Conservation (phyloP, 768 basidiomycete genomes). For the Naematelia aurantialba region DNA sequence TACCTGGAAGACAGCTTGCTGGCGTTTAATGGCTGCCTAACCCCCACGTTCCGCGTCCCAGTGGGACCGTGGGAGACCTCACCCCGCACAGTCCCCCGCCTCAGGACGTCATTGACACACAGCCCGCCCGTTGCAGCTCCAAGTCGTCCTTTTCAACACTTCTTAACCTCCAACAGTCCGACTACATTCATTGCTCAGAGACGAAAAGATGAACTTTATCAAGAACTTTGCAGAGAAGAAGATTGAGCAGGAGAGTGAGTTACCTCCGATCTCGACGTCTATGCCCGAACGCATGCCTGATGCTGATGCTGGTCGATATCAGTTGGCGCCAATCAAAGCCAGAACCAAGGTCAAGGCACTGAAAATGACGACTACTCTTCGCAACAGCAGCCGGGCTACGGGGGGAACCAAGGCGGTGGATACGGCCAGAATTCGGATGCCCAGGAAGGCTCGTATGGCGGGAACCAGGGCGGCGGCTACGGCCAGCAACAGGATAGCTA, state of each 20-base stretch:
- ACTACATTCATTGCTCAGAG: not conserved
- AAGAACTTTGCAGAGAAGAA: constrained; percentile 70
- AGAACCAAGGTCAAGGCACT: constrained; percentile 7
- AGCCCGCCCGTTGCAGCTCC: not conserved
- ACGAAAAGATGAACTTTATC: constrained; percentile 58
- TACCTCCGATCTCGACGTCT: not conserved
- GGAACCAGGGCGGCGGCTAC: constrained; percentile 13
- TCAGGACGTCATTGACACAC: not conserved
- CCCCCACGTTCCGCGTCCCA: no score
- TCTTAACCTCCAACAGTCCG: not conserved
- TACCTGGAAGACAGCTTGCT: no score
- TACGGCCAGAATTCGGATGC: constrained; percentile 1
- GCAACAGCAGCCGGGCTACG: constrained; percentile 27
- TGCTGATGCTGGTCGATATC: not conserved
- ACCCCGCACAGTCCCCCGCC: not conserved
- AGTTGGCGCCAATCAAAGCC: constrained; percentile 17
- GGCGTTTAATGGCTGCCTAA: no score
- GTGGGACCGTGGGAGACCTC: not conserved
- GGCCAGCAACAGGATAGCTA: constrained; percentile 10
- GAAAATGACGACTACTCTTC: constrained; percentile 3
- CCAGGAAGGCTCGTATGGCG: constrained; percentile 21
- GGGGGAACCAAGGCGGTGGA: not conserved
- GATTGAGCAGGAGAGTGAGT: constrained; percentile 57
- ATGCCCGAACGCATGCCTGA: not conserved
- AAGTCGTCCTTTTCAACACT: not conserved